Evolutionary conservation across 2,329 filamentous ascomycete species (phyloP).

Genomic region (Cercospora zeina): DNA sequence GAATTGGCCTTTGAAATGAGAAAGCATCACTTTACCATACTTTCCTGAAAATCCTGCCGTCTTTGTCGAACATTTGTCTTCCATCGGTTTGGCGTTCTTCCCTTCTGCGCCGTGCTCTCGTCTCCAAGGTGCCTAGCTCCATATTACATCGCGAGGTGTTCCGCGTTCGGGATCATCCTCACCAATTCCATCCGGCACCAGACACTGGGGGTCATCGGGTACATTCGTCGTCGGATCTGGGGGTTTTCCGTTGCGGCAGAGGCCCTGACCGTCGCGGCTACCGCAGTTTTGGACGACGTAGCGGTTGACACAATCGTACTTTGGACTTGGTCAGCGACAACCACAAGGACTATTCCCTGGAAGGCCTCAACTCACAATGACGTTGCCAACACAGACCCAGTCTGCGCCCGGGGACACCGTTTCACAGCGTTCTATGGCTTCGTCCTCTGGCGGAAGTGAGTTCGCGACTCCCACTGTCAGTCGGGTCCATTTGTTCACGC

Average conservation of each 20-base stretch:
- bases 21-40: too few relatives aligned
- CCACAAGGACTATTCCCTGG: too few relatives aligned
- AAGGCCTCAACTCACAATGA: constrained; percentile 1
- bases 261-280: background rate
- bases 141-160: background rate
- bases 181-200: background rate
- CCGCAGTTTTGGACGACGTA: background rate
- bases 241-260: background rate
- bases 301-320: background rate
- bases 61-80: too few relatives aligned
- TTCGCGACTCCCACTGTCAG: background rate
- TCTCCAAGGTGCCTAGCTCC: too few relatives aligned
- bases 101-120: too few relatives aligned
- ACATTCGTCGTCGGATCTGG: background rate
- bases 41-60: too few relatives aligned
- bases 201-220: too few relatives aligned
- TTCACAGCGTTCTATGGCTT: background rate
- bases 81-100: too few relatives aligned
- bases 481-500: background rate
- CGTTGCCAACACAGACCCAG: background rate
- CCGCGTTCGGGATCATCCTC: background rate
- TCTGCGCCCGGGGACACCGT: background rate
- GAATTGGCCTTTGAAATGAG: too few relatives aligned
- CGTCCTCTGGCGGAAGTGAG: background rate
- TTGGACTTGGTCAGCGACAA: background rate